phyloP scores from a whole-genome alignment of 108 stramenopile genomes.

The Cyclotella kingstonii region DNA sequence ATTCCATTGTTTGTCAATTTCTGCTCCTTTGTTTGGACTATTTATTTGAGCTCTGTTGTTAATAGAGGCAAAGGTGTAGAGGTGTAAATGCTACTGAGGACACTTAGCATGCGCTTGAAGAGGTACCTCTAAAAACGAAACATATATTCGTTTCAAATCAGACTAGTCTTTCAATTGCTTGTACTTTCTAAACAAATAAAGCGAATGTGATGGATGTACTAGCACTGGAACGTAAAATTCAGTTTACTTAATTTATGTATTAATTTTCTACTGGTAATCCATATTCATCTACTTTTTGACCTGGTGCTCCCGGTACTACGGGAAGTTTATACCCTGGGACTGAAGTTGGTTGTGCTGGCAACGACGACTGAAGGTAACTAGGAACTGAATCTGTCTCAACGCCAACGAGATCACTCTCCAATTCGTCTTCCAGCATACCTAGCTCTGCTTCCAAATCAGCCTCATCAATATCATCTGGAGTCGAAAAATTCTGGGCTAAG shows the following conservation, averaged over 20 bases:
- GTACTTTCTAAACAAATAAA: no score
- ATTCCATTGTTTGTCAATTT: slow-evolving; percentile 84
- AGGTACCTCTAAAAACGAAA: no score
- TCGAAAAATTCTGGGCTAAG: slow-evolving; percentile 89
- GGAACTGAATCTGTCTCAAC: slow-evolving; percentile 52
- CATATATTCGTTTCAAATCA: no score
- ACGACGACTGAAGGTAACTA: slow-evolving; percentile 54
- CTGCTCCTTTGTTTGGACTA: slow-evolving; percentile 83
- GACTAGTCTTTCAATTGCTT: no score
- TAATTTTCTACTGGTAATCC: slow-evolving; percentile 54
- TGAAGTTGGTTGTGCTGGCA: slow-evolving; percentile 45
- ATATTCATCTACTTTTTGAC: slow-evolving; percentile 50
- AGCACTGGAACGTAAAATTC: not conserved
- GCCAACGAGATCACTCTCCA: slow-evolving; percentile 70
- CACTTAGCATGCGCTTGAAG: not conserved
- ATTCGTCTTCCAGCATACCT: slow-evolving; percentile 93
- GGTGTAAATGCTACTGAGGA: not conserved
- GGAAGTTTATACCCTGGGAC: slow-evolving; percentile 49
- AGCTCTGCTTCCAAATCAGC: slow-evolving; percentile 97
- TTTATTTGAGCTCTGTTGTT: slow-evolving; percentile 77
- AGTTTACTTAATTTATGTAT: not conserved
- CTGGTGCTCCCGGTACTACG: slow-evolving; percentile 16
- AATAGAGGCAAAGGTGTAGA: slow-evolving; percentile 38
- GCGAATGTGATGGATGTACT: no score
- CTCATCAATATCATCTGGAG: slow-evolving; percentile 94